Percentiles rank a stretch among this genome's conserved stretches.
Conservation (phyloP, 257 asterid species). For the Cruciata laevipes region DNA sequence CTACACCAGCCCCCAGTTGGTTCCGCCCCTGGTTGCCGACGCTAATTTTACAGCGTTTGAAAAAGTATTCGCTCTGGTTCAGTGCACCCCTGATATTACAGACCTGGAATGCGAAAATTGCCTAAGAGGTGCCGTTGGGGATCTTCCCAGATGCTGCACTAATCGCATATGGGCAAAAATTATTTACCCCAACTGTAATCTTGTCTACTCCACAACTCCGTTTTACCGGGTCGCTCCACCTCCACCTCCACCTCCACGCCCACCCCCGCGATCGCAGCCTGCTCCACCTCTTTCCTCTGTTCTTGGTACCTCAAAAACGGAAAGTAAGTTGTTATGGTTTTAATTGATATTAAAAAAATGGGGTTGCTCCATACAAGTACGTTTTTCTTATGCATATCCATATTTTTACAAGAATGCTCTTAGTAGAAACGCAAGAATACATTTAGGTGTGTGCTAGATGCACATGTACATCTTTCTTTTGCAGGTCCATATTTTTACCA, state of each 20-base stretch:
- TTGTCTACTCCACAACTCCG: not conserved
- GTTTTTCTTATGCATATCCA: too few species aligned
- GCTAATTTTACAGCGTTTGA: not conserved
- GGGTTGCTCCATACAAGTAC: too few species aligned
- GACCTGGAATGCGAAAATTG: slow-evolving; percentile 3
- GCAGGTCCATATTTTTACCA: too few species aligned
- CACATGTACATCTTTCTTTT: too few species aligned
- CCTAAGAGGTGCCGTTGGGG: not conserved
- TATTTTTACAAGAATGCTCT: too few species aligned
- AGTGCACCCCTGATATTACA: slow-evolving; percentile 24
- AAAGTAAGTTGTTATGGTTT: too few species aligned
- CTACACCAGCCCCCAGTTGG: too few species aligned
- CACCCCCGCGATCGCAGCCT: not conserved
- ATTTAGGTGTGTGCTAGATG: too few species aligned
- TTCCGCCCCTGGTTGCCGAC: too few species aligned
- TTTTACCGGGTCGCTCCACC: not conserved
- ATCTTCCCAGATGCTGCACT: not conserved
- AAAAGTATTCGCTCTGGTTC: slow-evolving; percentile 1
- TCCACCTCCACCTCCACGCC: not conserved
- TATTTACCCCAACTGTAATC: not conserved
- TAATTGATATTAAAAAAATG: too few species aligned
- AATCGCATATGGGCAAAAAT: not conserved
- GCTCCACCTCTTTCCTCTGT: not conserved
- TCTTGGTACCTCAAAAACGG: too few species aligned
- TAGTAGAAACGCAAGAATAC: too few species aligned